phyloP scores from a whole-genome alignment of 768 basidiomycete genomes.

The Termitomyces sp. region DNA sequence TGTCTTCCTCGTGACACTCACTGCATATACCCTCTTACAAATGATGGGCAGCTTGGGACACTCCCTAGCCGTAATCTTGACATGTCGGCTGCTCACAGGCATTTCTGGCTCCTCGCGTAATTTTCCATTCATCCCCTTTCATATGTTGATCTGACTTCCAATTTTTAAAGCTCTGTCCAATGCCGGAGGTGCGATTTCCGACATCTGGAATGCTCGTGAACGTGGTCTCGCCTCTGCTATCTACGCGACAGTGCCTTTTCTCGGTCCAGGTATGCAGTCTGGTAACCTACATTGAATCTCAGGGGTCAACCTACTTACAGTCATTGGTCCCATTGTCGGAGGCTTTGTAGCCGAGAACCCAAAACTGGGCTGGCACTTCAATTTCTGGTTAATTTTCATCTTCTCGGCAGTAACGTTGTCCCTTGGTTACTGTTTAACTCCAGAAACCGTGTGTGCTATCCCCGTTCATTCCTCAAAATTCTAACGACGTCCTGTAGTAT shows the following conservation, averaged over 20 bases:
- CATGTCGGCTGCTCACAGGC: slow-evolving; percentile 50
- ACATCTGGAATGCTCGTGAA: slow-evolving; percentile 55
- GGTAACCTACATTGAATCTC: not conserved
- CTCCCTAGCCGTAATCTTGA: slow-evolving; percentile 40
- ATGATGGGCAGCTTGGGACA: slow-evolving; percentile 47
- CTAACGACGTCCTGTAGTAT: slow-evolving; percentile 29
- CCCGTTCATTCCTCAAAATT: not conserved
- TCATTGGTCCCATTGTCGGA: slow-evolving; percentile 63
- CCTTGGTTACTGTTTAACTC: slow-evolving; percentile 39
- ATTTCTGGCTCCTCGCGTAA: slow-evolving; percentile 52
- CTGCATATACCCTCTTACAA: slow-evolving; percentile 47
- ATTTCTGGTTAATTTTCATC: slow-evolving; percentile 62
- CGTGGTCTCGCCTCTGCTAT: slow-evolving; percentile 54
- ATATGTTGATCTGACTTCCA: slow-evolving; percentile 4
- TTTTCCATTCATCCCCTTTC: slow-evolving; percentile 8
- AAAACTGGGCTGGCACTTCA: slow-evolving; percentile 51
- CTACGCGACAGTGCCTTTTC: slow-evolving; percentile 53
- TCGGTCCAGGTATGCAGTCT: slow-evolving; percentile 40
- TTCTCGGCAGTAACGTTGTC: slow-evolving; percentile 40
- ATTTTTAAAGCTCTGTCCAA: slow-evolving; percentile 44
- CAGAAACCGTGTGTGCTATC: slow-evolving; percentile 45
- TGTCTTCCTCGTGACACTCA: slow-evolving; percentile 48
- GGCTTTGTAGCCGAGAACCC: slow-evolving; percentile 50
- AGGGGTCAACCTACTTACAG: slow-evolving; percentile 19
- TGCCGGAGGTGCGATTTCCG: slow-evolving; percentile 50